Conservation (phyloP, 1,139 yeast genomes). For the Eremothecium gossypii region DNA sequence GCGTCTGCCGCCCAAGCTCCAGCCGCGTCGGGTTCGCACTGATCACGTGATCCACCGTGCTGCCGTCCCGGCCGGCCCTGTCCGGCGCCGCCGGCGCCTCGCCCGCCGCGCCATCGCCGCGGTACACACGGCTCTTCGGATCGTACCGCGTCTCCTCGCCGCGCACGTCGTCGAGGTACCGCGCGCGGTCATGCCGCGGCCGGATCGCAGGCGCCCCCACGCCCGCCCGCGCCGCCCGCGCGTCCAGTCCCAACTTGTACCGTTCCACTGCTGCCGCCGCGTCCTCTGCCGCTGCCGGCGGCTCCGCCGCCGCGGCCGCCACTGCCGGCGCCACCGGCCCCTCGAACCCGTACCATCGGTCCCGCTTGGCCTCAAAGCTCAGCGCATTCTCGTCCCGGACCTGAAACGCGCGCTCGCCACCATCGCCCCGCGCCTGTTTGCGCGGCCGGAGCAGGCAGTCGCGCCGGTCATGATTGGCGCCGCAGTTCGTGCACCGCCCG, state of each 20-base stretch:
- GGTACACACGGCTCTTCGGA: constrained; percentile 30
- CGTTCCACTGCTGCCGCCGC: constrained; percentile 28
- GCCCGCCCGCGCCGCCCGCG: constrained; percentile 9
- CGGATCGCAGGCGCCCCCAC: constrained; percentile 18
- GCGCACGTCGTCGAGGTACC: constrained; percentile 25
- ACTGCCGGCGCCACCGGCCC: constrained; percentile 17
- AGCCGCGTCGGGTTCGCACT: constrained; percentile 30
- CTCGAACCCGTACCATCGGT: constrained; percentile 29
- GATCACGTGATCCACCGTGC: constrained; percentile 17
- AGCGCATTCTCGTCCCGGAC: constrained; percentile 5
- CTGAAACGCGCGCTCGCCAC: constrained; percentile 1
- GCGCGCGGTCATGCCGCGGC: constrained; percentile 28
- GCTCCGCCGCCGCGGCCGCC: constrained; percentile 2
- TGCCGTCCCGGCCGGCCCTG: too few species aligned
- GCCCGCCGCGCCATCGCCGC: constrained; percentile 25
- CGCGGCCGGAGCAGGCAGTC: constrained; percentile 27
- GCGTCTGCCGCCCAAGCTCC: constrained; percentile 12
- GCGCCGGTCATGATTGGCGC: constrained; percentile 16
- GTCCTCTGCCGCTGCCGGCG: constrained; percentile 13
- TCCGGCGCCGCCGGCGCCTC: constrained; percentile 11
- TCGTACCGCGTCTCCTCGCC: constrained; percentile 25
- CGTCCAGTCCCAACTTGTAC: constrained; percentile 19
- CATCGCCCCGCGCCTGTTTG: constrained; percentile 9
- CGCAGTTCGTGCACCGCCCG: constrained; percentile 21
- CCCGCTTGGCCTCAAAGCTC: constrained; percentile 28